phyloP scores from a whole-genome alignment of 495 filamentous ascomycete species.

The Aspergillus nanangensis region DNA sequence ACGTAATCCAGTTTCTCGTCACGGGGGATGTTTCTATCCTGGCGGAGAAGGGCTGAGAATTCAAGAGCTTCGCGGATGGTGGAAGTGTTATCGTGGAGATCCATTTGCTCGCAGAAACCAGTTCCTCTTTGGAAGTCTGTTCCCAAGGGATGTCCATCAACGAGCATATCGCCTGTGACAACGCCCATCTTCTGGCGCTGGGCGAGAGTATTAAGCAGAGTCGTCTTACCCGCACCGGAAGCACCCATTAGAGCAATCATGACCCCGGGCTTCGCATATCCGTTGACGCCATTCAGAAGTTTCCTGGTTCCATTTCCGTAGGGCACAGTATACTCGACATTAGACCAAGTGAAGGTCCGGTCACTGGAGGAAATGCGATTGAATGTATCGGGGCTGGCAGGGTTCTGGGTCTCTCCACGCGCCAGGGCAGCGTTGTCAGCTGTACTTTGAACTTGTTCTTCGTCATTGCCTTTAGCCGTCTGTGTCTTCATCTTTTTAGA shows the following conservation, averaged over 20 bases:
- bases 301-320: conserved; percentile 65
- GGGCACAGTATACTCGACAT: conserved; percentile 69
- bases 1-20: conserved; percentile 58
- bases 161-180: conserved; percentile 68
- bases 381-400: conserved; percentile 38
- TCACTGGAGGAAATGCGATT: conserved; percentile 56
- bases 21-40: conserved; percentile 44
- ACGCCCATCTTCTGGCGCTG: conserved; percentile 73
- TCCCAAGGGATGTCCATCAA: conserved; percentile 67
- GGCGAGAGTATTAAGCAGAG: conserved; percentile 68
- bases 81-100: conserved; percentile 67
- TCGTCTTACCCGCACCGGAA: conserved; percentile 81
- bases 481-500: conserved; percentile 48
- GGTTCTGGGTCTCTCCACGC: conserved; percentile 39
- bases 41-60: conserved; percentile 62
- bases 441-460: conserved; percentile 37
- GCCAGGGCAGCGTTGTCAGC: conserved; percentile 36
- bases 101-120: conserved; percentile 85
- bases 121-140: conserved; percentile 74
- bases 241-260: conserved; percentile 83
- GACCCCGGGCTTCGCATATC: conserved; percentile 75
- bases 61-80: conserved; percentile 65
- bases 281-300: conserved; percentile 67
- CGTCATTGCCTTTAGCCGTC: conserved; percentile 34
- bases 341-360: conserved; percentile 70